Base-by-base conservation (phyloP, 2,329 filamentous ascomycete species). In the Lasiodiplodia gonubiensis region DNA sequence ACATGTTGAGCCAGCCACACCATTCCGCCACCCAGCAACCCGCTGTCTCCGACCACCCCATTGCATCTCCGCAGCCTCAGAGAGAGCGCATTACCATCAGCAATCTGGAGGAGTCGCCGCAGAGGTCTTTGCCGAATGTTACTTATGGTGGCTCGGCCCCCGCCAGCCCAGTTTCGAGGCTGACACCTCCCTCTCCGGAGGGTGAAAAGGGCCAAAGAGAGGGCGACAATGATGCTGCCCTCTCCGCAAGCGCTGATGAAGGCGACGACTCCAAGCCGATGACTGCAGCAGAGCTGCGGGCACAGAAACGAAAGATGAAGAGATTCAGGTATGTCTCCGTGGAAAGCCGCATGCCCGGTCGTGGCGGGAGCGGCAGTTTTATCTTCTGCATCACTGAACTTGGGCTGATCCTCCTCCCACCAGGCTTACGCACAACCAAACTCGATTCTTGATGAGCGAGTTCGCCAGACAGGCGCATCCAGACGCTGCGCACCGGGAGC, bases 391-490 rank as follows among this genome's bases (percentile, higher is more conserved):
- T 10, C 42, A 21, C n/a, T n/a, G 64, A 23, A 4, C 10, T 7
- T 11, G 25, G 23, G 27, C 66, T 69, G 51, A 70, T 66, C 14
- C 3, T 39, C 2, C 18, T 12, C 16, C 30, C 6, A 37, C n/a
- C 33, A 96, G 94, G 71, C 88, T 98, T 71, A 97, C 94, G 0
- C 94, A 97, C 79, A 94, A 95, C 74, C 94, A 98, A 84, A 97
- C 94, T n/a, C 90, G 94, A 16, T 98, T 97, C 74, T 83, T 98
- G 67, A 97, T 97, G 93, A 97, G 92, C 80, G 94, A 98, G 78
- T 98, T 97, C 75, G 92, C 93, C 67, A 93, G 95, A 73, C 93
- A 98, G 77, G 92, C 94, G 27, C 94, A 97, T 77, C 94, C 94
- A 8, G 94, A 98, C 80, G 94, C 94, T 49, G 92, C 92, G 55